These are phyloP conservation scores for Leccinum pachyderme DNA, from an alignment of 1,284 basidiomycete species.

Conservation along the genomic window DNA sequence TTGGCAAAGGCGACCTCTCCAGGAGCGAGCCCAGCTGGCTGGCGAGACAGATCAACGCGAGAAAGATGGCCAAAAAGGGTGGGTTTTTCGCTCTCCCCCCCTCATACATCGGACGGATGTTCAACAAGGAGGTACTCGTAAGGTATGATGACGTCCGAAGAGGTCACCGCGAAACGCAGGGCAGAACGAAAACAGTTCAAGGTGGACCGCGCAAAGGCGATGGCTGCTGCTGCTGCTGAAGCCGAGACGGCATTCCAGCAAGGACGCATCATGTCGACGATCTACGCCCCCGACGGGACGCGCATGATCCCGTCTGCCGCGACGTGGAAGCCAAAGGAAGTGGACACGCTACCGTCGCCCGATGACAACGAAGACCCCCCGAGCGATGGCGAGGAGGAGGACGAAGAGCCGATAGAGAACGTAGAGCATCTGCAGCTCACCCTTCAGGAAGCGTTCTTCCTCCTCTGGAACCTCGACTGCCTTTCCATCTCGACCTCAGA, in stretches of 20 bases:
- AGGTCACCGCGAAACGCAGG: slow-evolving; percentile 82
- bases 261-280: slow-evolving; percentile 51
- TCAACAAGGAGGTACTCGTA: neutral
- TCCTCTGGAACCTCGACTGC: slow-evolving; percentile 83
- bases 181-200: slow-evolving; percentile 89
- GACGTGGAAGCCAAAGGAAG: slow-evolving; percentile 62
- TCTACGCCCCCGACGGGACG: slow-evolving; percentile 47
- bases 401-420: slow-evolving; percentile 58
- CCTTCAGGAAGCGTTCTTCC: slow-evolving; percentile 90
- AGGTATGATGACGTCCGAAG: slow-evolving; percentile 73
- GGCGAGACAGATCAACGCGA: slow-evolving; percentile 69
- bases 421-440: slow-evolving; percentile 93
- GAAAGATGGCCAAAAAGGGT: slow-evolving; percentile 58
- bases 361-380: slow-evolving; percentile 1
- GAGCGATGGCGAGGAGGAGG: slow-evolving; percentile 35
- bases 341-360: neutral
- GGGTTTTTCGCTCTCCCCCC: neutral
- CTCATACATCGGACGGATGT: neutral
- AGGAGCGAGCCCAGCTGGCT: slow-evolving; percentile 95
- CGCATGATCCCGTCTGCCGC: slow-evolving; percentile 68
- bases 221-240: slow-evolving; percentile 69
- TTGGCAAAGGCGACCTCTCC: slow-evolving; percentile 93
- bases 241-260: slow-evolving; percentile 73
- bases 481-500: slow-evolving; percentile 68
- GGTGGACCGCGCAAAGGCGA: slow-evolving; percentile 79